Evolutionary conservation across 148 eudicot genomes (phyloP).

Genomic region (Chenopodium album): DNA sequence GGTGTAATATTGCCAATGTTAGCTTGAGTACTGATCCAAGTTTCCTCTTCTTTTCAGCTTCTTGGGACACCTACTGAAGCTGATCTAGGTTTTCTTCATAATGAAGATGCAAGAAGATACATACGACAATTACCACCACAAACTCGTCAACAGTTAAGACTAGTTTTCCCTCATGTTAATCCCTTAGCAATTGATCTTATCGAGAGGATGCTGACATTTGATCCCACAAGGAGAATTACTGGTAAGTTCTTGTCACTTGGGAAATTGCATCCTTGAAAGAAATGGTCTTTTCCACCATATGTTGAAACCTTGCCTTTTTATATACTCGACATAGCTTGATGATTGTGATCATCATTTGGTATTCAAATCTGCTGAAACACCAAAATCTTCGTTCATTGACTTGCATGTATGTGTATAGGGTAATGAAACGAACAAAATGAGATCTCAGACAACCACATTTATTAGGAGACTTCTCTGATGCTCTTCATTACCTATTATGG

Average conservation of each 20-base stretch:
- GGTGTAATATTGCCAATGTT: background rate
- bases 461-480: background rate
- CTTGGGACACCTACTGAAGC: conserved; percentile 85
- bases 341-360: background rate
- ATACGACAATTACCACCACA: conserved; percentile 62
- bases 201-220: conserved; percentile 82
- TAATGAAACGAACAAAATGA: background rate
- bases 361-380: background rate
- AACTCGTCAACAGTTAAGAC: conserved; percentile 57
- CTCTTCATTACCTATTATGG: background rate
- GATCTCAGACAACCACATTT: background rate
- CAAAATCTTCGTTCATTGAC: background rate
- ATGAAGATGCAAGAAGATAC: conserved; percentile 78
- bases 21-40: conserved; percentile 9
- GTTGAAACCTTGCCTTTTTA: too few species aligned
- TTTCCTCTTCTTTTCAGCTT: conserved; percentile 38
- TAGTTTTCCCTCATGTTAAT: conserved; percentile 66
- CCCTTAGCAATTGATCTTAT: conserved; percentile 79
- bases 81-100: conserved; percentile 59
- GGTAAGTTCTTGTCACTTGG: conserved; percentile 38
- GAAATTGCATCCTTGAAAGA: background rate
- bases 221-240: conserved; percentile 76
- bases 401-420: background rate
- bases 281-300: background rate
- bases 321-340: background rate